A percentile compares a stretch with the other conserved stretches of the same genome.
Conservation (phyloP, 176 grass and related monocot species). For the Poa annua region DNA sequence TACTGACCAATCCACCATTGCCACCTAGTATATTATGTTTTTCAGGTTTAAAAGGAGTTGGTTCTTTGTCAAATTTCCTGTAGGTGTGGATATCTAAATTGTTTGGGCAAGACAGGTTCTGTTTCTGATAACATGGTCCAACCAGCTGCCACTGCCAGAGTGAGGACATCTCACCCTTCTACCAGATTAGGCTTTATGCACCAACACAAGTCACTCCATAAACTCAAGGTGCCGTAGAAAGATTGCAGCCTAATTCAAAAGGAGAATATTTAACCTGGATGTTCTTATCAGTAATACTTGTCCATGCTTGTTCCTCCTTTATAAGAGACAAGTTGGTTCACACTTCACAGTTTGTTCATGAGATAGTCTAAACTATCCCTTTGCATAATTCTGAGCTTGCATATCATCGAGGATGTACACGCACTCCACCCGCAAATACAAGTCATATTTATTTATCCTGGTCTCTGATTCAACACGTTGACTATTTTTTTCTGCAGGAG, state of each 20-base stretch:
- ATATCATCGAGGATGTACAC: neutral
- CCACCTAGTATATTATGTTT: constrained; percentile 26
- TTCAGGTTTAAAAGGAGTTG: constrained; percentile 19
- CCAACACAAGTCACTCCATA: constrained; percentile 25
- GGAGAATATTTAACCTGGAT: constrained; percentile 36
- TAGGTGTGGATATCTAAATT: constrained; percentile 19
- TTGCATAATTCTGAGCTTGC: constrained; percentile 26
- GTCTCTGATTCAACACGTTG: no score
- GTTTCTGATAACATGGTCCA: constrained; percentile 19
- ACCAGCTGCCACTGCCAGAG: constrained; percentile 36
- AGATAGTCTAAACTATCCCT: constrained; percentile 11
- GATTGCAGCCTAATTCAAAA: constrained; percentile 5
- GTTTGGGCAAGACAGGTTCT: constrained; percentile 6
- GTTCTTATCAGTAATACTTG: constrained; percentile 16
- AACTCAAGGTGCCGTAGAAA: constrained; percentile 17
- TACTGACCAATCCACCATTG: constrained; percentile 30
- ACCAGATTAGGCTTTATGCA: constrained; percentile 39
- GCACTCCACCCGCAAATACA: neutral
- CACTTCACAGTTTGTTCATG: neutral
- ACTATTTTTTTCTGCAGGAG: no score
- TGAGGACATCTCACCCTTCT: constrained; percentile 42
- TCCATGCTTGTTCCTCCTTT: neutral
- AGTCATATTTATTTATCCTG: neutral
- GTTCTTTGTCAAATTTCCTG: constrained; percentile 44
- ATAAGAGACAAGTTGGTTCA: constrained; percentile 6